phyloP scores from a whole-genome alignment of 164 flowering plant species.

The Brasenia schreberi region DNA sequence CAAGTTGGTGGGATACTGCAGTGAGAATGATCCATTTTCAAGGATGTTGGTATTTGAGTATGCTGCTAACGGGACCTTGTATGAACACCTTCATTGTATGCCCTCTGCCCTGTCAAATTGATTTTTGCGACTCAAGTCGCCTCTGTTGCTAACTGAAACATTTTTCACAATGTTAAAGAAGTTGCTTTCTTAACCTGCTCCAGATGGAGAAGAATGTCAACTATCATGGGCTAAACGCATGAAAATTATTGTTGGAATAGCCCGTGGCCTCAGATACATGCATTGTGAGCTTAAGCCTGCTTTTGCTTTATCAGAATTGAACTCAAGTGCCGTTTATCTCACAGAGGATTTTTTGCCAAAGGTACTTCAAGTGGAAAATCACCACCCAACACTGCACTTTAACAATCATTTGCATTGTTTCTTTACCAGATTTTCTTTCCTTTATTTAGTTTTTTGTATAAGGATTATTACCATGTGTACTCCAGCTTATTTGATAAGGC shows the following conservation, averaged over 20 bases:
- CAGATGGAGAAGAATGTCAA: constrained; percentile 84
- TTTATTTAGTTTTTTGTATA: too few relatives aligned
- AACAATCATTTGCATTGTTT: background rate
- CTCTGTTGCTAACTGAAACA: constrained; percentile 2
- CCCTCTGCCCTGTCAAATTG: background rate
- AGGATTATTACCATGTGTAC: too few relatives aligned
- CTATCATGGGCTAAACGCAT: constrained; percentile 85
- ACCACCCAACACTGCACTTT: background rate
- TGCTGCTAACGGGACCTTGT: constrained; percentile 89
- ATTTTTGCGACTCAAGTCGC: background rate
- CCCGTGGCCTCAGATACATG: constrained; percentile 75
- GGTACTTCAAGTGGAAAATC: constrained; percentile 25
- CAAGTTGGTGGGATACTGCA: constrained; percentile 77
- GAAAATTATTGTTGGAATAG: constrained; percentile 77
- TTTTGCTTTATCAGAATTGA: constrained; percentile 63
- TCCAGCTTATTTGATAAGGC: background rate
- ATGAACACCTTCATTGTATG: constrained; percentile 94
- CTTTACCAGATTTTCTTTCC: background rate
- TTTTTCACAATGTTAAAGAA: background rate
- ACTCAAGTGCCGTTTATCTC: constrained; percentile 65
- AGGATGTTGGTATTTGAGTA: constrained; percentile 95
- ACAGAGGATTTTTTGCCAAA: constrained; percentile 91
- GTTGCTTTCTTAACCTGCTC: constrained; percentile 1
- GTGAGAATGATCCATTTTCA: constrained; percentile 64
- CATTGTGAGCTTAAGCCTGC: constrained; percentile 78